Conservation (phyloP, 169 alveolate species). For the Plasmodium vivax region DNA sequence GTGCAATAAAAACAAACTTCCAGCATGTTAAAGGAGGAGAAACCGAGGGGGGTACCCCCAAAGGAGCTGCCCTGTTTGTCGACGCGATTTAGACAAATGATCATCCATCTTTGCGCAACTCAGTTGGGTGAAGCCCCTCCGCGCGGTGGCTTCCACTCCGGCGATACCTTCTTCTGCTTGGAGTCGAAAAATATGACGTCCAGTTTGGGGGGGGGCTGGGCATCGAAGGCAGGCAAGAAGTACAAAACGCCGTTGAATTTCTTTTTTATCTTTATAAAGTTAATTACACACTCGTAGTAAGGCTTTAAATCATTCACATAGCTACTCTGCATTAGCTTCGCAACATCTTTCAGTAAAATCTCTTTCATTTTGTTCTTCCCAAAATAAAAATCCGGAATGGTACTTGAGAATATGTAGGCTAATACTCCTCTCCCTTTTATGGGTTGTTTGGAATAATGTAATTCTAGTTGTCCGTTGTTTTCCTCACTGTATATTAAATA, state of each 20-base stretch:
- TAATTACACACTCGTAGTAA: conserved; percentile 78
- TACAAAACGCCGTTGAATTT: conserved; percentile 77
- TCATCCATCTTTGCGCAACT: neutral
- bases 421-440: conserved; percentile 52
- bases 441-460: conserved; percentile 37
- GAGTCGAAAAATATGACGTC: conserved; percentile 69
- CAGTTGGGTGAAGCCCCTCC: neutral
- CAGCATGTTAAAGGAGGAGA: neutral
- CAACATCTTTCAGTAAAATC: conserved; percentile 73
- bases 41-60: neutral
- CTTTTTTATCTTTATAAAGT: conserved; percentile 76
- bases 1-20: neutral
- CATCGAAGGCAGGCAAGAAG: conserved; percentile 78
- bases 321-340: conserved; percentile 76
- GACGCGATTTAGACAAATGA: neutral
- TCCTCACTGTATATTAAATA: conserved; percentile 42
- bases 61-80: neutral
- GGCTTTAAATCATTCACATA: conserved; percentile 81
- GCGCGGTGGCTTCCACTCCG: neutral
- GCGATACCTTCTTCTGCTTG: conserved; percentile 51
- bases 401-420: conserved; percentile 71
- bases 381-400: conserved; percentile 79
- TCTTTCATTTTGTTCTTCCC: conserved; percentile 69
- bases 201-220: conserved; percentile 83
- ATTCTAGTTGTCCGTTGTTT: conserved; percentile 65